These are phyloP conservation scores for Cicer pinnatifidum DNA, from an alignment of 306 rosid genomes.

Conservation along the genomic window DNA sequence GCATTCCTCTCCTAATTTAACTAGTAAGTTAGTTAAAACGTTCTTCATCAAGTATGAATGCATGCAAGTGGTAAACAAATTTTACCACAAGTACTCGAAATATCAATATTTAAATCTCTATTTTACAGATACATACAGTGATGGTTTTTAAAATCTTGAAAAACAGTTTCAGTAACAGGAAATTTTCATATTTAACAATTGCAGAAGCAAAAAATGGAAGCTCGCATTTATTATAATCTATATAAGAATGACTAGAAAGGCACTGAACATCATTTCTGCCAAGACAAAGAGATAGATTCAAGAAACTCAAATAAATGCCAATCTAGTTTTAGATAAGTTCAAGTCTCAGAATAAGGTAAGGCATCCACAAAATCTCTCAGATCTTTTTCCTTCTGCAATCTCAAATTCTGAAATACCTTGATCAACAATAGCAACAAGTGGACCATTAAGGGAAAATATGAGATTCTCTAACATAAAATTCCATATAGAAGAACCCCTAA, in stretches of 20 bases:
- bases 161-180: slow-evolving; percentile 11
- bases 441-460: slow-evolving; percentile 6
- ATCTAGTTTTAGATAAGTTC: slow-evolving; percentile 10
- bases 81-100: slow-evolving; percentile 21
- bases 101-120: slow-evolving; percentile 26
- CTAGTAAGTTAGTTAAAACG: slow-evolving; percentile 35
- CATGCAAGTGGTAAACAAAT: slow-evolving; percentile 18
- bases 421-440: slow-evolving; percentile 11
- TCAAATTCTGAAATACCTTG: slow-evolving; percentile 28
- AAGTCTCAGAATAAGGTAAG: background rate
- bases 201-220: slow-evolving; percentile 5
- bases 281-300: slow-evolving; percentile 17
- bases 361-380: slow-evolving; percentile 14
- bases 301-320: slow-evolving; percentile 6
- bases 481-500: slow-evolving; percentile 16
- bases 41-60: slow-evolving; percentile 6
- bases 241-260: slow-evolving; percentile 1
- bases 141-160: slow-evolving; percentile 17
- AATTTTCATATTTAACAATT: background rate
- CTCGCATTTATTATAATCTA: background rate
- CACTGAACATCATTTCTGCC: slow-evolving; percentile 25
- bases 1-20: background rate
- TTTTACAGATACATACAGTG: background rate
- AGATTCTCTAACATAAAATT: slow-evolving; percentile 34
- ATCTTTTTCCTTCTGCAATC: slow-evolving; percentile 10